Evolutionary conservation across 306 rosid species (phyloP), one percentile per base, ranked within the genome.

Genomic region (Arachis hypogaea): DNA sequence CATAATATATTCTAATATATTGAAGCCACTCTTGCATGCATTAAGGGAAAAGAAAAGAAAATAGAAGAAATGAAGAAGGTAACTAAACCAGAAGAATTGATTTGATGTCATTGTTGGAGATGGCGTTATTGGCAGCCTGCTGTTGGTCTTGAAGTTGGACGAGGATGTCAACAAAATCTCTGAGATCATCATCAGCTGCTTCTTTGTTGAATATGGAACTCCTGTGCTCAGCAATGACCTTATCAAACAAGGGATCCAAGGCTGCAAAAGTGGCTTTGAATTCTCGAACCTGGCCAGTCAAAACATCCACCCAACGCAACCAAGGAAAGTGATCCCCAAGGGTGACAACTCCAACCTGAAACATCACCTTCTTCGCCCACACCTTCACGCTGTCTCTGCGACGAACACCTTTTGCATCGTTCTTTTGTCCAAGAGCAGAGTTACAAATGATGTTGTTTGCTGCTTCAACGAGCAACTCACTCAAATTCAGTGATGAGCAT

Each of bases 101-200:
- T 75, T 80, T 80, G 52, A 80, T 40, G 49, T 63, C 71, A 56
- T 55, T 18, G 9, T 75, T 45, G 58, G 73, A 42, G 59, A 75
- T 59, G 47, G 66, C 33, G 33, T 3, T 44, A 66, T 33, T 33
- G 6, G 59, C 49, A 9, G 55, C 28, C 28, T 22, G 66, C 41
- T 49, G 33, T 11, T 43, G 46, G 72, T 75, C 11, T 38, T 75
- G 72, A 11, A 55, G 38, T 56, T 65, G 60, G 47, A 75, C 4
- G 38, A 75, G 73, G 7, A 75, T 66, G 46, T 75, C 79, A 29
- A 75, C 60, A 36, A 75, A 75, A 42, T n/a, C 79, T 18, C 57
- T 75, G 14, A 57, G 44, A 43, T 14, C 4, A 42, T 22, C 58
- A 11, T 11, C 11, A 0, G 42, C 16, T 9, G 7, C 8, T 6